phyloP scores from a whole-genome alignment of 2,329 filamentous ascomycete genomes.

The Penicillium sp. region DNA sequence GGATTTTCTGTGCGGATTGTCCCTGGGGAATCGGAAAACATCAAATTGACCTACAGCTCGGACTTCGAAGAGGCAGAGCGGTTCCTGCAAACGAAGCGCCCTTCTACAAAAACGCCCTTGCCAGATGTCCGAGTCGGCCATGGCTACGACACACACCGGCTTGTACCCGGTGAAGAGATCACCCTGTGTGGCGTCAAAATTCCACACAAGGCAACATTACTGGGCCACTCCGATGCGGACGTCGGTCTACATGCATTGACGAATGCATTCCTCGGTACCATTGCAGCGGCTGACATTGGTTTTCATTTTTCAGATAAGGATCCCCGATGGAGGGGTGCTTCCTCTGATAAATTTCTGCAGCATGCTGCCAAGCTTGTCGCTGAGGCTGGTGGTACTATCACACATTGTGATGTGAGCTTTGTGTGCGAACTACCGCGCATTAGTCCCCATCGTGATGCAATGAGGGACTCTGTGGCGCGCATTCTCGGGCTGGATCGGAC shows the following conservation, averaged over 20 bases:
- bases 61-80: constrained; percentile 6
- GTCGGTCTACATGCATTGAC: constrained; percentile 9
- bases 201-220: constrained; percentile 3
- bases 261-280: constrained; percentile 8
- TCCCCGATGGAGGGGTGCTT: constrained; percentile 5
- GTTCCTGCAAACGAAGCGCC: neutral
- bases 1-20: constrained; percentile 3
- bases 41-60: constrained; percentile 5
- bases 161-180: constrained; percentile 5
- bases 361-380: constrained; percentile 7
- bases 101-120: neutral
- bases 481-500: constrained; percentile 4
- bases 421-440: constrained; percentile 6
- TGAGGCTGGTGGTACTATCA: constrained; percentile 5
- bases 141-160: constrained; percentile 7
- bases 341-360: constrained; percentile 5
- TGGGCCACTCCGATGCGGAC: constrained; percentile 8
- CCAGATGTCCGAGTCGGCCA: constrained; percentile 8
- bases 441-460: constrained; percentile 6
- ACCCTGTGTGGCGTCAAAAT: constrained; percentile 8
- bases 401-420: constrained; percentile 10
- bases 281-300: constrained; percentile 6
- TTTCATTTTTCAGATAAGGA: constrained; percentile 6
- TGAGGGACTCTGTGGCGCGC: constrained; percentile 1
- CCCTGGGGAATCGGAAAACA: constrained; percentile 4